Conservation (phyloP, 345 rosid genomes). For the Hypericum perforatum region DNA sequence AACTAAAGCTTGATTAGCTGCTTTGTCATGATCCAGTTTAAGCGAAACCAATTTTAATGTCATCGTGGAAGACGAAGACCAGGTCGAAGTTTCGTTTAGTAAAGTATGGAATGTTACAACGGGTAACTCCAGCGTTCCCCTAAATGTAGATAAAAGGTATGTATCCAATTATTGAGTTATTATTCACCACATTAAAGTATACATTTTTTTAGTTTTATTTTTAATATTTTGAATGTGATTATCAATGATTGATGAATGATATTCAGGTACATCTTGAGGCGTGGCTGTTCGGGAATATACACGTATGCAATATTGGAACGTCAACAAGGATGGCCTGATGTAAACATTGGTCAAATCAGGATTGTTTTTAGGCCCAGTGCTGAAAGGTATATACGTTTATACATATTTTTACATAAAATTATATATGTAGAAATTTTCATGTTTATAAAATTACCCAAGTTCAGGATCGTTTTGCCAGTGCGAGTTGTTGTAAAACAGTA, state of each 20-base stretch:
- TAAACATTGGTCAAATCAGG: conserved; percentile 79
- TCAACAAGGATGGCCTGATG: conserved; percentile 65
- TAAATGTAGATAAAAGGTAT: conserved; percentile 83
- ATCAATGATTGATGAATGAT: too few species aligned
- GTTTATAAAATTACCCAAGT: too few species aligned
- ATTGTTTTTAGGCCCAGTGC: conserved; percentile 64
- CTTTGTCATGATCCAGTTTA: conserved; percentile 31
- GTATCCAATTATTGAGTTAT: too few species aligned
- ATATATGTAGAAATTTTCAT: too few species aligned
- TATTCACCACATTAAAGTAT: too few species aligned
- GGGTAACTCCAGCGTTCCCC: conserved; percentile 36
- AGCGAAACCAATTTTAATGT: conserved; percentile 33
- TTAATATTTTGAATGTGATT: too few species aligned
- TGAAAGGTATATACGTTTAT: conserved; percentile 30
- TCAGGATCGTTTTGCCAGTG: too few species aligned
- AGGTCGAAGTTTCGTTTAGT: conserved; percentile 59
- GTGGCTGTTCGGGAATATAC: conserved; percentile 65
- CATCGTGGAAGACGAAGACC: conserved; percentile 37
- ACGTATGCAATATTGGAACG: conserved; percentile 64
- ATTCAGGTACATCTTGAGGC: conserved; percentile 54
- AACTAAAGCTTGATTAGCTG: too few species aligned
- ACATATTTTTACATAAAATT: too few species aligned
- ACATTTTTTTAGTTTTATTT: too few species aligned
- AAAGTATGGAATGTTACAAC: conserved; percentile 37
- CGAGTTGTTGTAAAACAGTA: too few species aligned